Evolutionary conservation across 345 rosid species (phyloP).

Genomic region (Bruguiera gymnorhiza): DNA sequence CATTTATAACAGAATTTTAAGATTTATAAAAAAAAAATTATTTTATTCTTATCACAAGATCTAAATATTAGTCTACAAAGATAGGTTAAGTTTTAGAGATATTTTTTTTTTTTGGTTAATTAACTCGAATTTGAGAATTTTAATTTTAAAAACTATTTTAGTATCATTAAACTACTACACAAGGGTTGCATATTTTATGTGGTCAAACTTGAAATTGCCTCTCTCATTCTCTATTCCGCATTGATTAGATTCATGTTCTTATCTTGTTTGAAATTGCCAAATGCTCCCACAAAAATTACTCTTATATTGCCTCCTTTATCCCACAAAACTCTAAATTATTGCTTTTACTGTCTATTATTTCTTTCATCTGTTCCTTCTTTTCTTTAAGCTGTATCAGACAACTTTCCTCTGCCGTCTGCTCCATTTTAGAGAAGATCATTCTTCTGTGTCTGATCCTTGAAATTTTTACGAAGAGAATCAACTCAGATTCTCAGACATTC

Average conservation of each 20-base stretch:
- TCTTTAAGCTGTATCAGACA: slow-evolving; percentile 4
- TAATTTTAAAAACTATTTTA: no score
- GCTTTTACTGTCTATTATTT: not conserved
- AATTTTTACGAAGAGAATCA: not conserved
- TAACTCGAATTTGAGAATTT: no score
- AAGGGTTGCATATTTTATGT: no score
- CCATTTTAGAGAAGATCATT: slow-evolving; percentile 19
- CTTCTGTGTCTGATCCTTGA: slow-evolving; percentile 13
- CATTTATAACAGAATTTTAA: no score
- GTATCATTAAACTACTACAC: no score
- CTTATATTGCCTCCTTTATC: not conserved
- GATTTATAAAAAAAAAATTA: no score
- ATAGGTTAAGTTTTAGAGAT: no score
- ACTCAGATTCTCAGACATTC: not conserved
- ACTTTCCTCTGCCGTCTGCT: slow-evolving; percentile 20
- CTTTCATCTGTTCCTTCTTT: not conserved
- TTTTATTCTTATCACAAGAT: no score
- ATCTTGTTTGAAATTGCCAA: not conserved
- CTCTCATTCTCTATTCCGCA: not conserved
- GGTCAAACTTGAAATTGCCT: no score
- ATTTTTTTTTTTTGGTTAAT: no score
- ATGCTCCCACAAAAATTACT: not conserved
- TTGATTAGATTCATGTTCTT: not conserved
- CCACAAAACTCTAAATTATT: not conserved
- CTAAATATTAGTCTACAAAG: no score